Conservation (phyloP, 1,284 basidiomycete species). For the Polyporus tsugae region DNA sequence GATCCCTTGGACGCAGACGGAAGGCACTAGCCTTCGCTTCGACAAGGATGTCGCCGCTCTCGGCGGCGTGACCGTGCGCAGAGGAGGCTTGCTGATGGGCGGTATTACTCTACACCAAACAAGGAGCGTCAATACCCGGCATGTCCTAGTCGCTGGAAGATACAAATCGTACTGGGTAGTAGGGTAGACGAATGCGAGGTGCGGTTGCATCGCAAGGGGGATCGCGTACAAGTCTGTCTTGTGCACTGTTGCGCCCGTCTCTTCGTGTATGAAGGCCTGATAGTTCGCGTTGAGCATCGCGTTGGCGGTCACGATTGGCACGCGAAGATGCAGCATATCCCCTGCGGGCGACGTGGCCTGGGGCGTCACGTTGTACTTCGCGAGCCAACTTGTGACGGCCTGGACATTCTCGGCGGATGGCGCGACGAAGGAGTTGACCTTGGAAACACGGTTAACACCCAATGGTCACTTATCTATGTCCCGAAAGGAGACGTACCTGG, state of each 20-base stretch:
- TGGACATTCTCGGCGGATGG: slow-evolving; percentile 44
- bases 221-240: slow-evolving; percentile 50
- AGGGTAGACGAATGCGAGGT: slow-evolving; percentile 49
- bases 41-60: slow-evolving; percentile 9
- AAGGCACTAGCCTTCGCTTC: slow-evolving; percentile 18
- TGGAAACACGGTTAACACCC: too few species aligned
- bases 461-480: neutral
- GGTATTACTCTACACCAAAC: neutral
- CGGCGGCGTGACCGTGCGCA: neutral
- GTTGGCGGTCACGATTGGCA: slow-evolving; percentile 44
- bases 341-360: slow-evolving; percentile 39
- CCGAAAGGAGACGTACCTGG: slow-evolving; percentile 34
- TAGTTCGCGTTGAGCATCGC: slow-evolving; percentile 46
- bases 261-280: slow-evolving; percentile 43
- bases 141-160: neutral
- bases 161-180: slow-evolving; percentile 37
- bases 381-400: slow-evolving; percentile 47
- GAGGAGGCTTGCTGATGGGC: neutral
- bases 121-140: neutral
- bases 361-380: slow-evolving; percentile 43
- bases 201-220: slow-evolving; percentile 42
- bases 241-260: slow-evolving; percentile 37
- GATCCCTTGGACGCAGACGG: slow-evolving; percentile 40
- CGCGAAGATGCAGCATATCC: slow-evolving; percentile 25
- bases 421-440: slow-evolving; percentile 47